Evolutionary conservation across 257 asterid genomes (phyloP).

Genomic region (Penstemon newberryi): DNA sequence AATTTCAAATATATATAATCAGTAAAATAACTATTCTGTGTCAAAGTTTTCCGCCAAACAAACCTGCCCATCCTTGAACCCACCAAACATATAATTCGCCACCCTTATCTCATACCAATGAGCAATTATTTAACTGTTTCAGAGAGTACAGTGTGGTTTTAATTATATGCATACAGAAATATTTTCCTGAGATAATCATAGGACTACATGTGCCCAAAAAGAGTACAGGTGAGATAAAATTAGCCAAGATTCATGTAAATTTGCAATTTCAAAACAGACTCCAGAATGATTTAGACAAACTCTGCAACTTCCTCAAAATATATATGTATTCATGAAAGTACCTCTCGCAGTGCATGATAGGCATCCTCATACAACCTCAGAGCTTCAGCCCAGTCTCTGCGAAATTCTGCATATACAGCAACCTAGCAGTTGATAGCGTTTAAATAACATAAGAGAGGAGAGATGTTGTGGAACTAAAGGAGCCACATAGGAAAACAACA

Average conservation of each 20-base stretch:
- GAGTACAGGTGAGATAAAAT: neutral
- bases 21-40: too few species aligned
- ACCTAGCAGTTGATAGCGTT: slow-evolving; percentile 72
- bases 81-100: neutral
- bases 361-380: slow-evolving; percentile 87
- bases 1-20: too few species aligned
- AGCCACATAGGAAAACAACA: slow-evolving; percentile 15
- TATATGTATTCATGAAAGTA: slow-evolving; percentile 23
- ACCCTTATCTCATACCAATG: neutral
- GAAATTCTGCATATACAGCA: slow-evolving; percentile 96
- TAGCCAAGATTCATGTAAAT: neutral
- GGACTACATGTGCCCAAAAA: slow-evolving; percentile 4
- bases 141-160: neutral
- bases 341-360: slow-evolving; percentile 85
- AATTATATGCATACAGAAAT: neutral
- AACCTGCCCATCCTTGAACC: neutral
- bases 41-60: too few species aligned
- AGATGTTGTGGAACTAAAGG: slow-evolving; percentile 27
- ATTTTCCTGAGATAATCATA: neutral
- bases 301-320: neutral
- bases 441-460: slow-evolving; percentile 41
- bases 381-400: slow-evolving; percentile 97
- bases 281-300: neutral
- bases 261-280: slow-evolving; percentile 8
- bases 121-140: neutral